Percentiles rank a stretch among this genome's conserved stretches.
phyloP scores from a whole-genome alignment of 148 eudicot genomes.

The Nepenthes gracilis region DNA sequence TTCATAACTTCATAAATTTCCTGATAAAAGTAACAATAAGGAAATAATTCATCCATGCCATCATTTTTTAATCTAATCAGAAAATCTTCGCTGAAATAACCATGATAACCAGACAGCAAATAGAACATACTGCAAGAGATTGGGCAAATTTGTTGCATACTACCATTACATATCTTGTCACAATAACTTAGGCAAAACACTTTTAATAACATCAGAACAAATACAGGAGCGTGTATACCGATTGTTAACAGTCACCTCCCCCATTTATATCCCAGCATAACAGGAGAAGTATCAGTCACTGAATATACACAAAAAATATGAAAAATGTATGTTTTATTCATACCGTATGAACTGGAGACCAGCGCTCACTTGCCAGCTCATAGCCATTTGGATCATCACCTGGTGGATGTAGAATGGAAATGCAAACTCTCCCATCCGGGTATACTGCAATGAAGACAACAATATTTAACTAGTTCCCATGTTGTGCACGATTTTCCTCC shows the following conservation, averaged over 20 bases:
- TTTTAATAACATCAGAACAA: not conserved
- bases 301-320: not conserved
- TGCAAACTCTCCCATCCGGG: conserved; percentile 48
- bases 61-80: not conserved
- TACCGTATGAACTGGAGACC: conserved; percentile 54
- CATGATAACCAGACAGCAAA: not conserved
- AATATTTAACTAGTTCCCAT: not conserved
- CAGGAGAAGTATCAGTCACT: not conserved
- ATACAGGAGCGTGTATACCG: not conserved
- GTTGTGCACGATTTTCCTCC: not conserved
- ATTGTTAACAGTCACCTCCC: too few relatives aligned
- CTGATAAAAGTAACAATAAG: not conserved
- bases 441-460: conserved; percentile 22
- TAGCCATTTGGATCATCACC: conserved; percentile 54
- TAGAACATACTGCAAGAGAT: not conserved
- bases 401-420: conserved; percentile 58
- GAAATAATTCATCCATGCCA: not conserved
- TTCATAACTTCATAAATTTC: not conserved
- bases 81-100: not conserved
- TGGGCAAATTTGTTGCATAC: not conserved
- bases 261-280: not conserved
- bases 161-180: not conserved
- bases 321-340: not conserved
- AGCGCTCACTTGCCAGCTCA: conserved; percentile 54
- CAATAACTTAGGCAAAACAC: not conserved